These are phyloP conservation scores for Dothidotthia symphoricarpi DNA, from an alignment of 2,329 filamentous ascomycete genomes.

Conservation along the genomic window DNA sequence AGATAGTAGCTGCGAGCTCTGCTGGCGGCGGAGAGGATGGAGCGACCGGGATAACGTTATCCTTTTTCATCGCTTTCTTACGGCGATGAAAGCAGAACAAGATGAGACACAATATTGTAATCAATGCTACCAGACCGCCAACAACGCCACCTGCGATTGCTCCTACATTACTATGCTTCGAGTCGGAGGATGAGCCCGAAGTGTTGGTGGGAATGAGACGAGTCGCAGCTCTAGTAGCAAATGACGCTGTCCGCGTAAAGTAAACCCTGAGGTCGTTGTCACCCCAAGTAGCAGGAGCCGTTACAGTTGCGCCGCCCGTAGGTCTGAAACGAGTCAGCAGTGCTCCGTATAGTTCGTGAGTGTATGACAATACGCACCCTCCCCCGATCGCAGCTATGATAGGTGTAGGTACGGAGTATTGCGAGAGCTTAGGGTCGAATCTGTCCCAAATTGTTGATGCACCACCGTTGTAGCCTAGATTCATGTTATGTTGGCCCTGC, in stretches of 20 bases:
- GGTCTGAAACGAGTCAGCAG: constrained; percentile 32
- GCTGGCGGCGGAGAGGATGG: constrained; percentile 22
- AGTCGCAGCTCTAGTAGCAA: constrained; percentile 53
- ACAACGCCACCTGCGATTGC: constrained; percentile 44
- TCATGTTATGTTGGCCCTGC: constrained; percentile 58
- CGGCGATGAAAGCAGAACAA: constrained; percentile 40
- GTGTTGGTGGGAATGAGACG: constrained; percentile 41
- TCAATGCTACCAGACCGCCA: constrained; percentile 39
- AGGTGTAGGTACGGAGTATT: constrained; percentile 56
- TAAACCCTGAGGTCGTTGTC: constrained; percentile 54
- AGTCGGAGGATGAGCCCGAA: constrained; percentile 6
- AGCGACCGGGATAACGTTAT: constrained; percentile 3
- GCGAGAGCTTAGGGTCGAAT: constrained; percentile 51
- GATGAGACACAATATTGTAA: constrained; percentile 33
- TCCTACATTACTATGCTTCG: constrained; percentile 31
- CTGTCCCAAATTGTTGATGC: constrained; percentile 52
- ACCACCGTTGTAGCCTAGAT: constrained; percentile 53
- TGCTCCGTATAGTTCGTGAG: constrained; percentile 8
- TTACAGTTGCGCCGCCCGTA: constrained; percentile 56
- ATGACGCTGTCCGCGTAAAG: constrained; percentile 52
- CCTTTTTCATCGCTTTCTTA: constrained; percentile 32
- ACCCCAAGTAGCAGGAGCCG: constrained; percentile 52
- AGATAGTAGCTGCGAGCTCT: constrained; percentile 32
- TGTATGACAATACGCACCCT: constrained; percentile 25
- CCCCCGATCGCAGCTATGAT: constrained; percentile 51